These are phyloP conservation scores for Claviceps fusiformis DNA, from an alignment of 2,329 filamentous ascomycete species.

Conservation along the genomic window DNA sequence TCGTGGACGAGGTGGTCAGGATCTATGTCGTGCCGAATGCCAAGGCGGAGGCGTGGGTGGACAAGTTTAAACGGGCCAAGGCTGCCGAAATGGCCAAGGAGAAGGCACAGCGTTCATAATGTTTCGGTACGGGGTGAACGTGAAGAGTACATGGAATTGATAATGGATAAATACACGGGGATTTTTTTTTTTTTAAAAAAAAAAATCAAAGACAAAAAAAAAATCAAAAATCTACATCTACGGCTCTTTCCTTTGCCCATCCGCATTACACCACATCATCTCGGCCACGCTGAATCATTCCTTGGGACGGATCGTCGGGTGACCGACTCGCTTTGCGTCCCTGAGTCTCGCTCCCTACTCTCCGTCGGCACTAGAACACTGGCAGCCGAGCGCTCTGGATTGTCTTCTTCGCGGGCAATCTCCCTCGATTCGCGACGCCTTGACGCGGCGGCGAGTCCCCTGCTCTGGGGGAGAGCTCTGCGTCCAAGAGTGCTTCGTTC, in stretches of 20 bases:
- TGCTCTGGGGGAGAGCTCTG: background rate
- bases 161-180: background rate
- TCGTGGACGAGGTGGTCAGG: slow-evolving; percentile 73
- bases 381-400: background rate
- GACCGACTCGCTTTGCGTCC: background rate
- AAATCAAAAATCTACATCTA: background rate
- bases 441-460: background rate
- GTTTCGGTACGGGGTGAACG: no score
- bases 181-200: no score
- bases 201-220: background rate
- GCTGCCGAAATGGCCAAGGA: slow-evolving; percentile 28
- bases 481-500: background rate
- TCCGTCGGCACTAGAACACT: background rate
- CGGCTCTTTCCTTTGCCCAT: no score
- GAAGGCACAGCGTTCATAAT: background rate
- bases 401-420: background rate
- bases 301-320: background rate
- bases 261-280: background rate
- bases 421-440: background rate
- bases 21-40: slow-evolving; percentile 69
- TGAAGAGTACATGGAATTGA: background rate
- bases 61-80: slow-evolving; percentile 70
- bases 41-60: slow-evolving; percentile 62
- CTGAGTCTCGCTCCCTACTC: background rate
- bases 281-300: background rate